phyloP scores from a whole-genome alignment of 2,329 filamentous ascomycete species.

The Alternaria conjuncta region DNA sequence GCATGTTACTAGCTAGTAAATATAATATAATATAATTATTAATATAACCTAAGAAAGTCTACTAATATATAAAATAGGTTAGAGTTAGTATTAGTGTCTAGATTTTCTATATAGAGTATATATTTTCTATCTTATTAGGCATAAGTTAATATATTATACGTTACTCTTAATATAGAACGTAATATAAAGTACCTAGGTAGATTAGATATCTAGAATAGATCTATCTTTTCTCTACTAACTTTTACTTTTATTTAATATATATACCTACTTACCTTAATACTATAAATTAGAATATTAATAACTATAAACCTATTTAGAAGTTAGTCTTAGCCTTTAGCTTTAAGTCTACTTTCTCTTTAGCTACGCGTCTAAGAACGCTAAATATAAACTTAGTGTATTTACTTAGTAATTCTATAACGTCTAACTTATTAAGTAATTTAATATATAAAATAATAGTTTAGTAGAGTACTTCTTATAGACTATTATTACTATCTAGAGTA shows the following conservation, averaged over 20 bases:
- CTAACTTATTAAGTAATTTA: neutral
- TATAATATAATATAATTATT: neutral
- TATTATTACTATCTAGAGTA: neutral
- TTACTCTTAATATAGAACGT: constrained; percentile 1
- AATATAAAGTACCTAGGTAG: constrained; percentile 2
- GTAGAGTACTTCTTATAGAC: neutral
- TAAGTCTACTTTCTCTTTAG: neutral
- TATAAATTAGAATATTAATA: no score
- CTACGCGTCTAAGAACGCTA: neutral
- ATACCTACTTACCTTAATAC: neutral
- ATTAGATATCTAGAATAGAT: constrained; percentile 18
- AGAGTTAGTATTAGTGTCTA: constrained; percentile 7
- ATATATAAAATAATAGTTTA: neutral
- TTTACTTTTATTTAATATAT: neutral
- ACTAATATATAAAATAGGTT: constrained; percentile 5
- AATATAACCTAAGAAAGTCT: constrained; percentile 1
- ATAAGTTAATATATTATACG: constrained; percentile 20
- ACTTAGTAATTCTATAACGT: neutral
- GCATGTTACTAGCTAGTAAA: constrained; percentile 44
- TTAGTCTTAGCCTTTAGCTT: neutral
- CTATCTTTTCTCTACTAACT: neutral
- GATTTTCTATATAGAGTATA: constrained; percentile 8
- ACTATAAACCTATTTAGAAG: no score
- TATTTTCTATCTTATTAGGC: constrained; percentile 10
- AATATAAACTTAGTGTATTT: neutral